Evolutionary conservation across 345 rosid genomes (phyloP).

Genomic region (Aquilaria malaccensis): DNA sequence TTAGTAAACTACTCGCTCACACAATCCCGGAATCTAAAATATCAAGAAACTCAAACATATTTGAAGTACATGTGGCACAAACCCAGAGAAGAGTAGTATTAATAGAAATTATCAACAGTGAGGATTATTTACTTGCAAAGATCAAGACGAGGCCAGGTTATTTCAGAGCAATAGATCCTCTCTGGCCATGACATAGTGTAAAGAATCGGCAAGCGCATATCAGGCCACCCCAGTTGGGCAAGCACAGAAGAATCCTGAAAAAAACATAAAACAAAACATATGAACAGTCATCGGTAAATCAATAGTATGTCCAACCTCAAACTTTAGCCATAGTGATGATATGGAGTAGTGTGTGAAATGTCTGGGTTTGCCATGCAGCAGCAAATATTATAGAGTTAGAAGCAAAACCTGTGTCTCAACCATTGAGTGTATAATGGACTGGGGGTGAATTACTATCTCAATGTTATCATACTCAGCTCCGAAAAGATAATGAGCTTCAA

Average conservation of each 20-base stretch:
- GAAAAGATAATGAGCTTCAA: slow-evolving; percentile 93
- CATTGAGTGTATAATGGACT: slow-evolving; percentile 91
- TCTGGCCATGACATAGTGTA: slow-evolving; percentile 99
- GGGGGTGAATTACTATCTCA: slow-evolving; percentile 93
- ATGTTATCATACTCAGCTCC: slow-evolving; percentile 88
- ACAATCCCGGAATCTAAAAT: too few relatives aligned
- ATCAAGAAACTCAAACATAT: not conserved
- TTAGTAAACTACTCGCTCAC: too few relatives aligned
- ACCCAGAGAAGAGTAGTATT: not conserved
- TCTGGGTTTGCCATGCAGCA: not conserved
- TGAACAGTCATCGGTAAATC: not conserved
- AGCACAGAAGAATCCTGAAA: slow-evolving; percentile 89
- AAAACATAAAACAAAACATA: slow-evolving; percentile 7
- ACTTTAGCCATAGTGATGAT: not conserved
- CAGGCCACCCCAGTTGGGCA: slow-evolving; percentile 97
- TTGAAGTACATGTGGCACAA: too few relatives aligned
- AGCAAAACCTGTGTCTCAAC: slow-evolving; percentile 77
- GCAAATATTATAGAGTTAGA: not conserved
- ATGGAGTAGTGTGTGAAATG: slow-evolving; percentile 1
- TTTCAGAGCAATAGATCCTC: slow-evolving; percentile 86
- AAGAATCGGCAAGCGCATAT: slow-evolving; percentile 90
- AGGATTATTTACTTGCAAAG: slow-evolving; percentile 68
- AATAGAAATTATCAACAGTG: slow-evolving; percentile 9
- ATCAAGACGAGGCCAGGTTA: slow-evolving; percentile 94
- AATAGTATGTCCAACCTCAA: not conserved